Base-by-base conservation (phyloP, 257 asterid genomes). In the Thymus mandschuricus region DNA sequence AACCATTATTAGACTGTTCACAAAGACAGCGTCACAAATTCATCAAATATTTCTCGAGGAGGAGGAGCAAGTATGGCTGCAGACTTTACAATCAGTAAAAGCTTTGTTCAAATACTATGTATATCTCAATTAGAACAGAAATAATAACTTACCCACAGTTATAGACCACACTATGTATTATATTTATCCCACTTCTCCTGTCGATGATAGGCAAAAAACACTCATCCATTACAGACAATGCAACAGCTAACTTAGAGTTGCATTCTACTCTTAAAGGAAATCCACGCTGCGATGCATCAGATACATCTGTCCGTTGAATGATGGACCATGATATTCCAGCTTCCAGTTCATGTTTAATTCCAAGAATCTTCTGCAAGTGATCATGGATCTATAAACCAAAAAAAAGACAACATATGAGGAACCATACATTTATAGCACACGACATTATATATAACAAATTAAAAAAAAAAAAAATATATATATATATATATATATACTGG, bases 221-320 rank as follows among this genome's bases (percentile, higher is more conserved):
- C 79, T 95, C 99, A 72, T 95, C 90, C 95, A 95, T 86, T 21
- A 92, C 89, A 58, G 94, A 83, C 63, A 85, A 77, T 8, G 98
- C 96, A 69, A 95, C 95, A 72, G 97, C 98, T 71, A 95, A 86
- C 84, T 95, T 95, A 41, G 99, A 88, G 80, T 92, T 95, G 90
- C 98, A 81, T 82, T 95, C 99, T 74, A 89, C 97, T 73, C 91
- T 82, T 79, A 81, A 86, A 67, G 95, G 78, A 76, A 82, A 88
- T 60, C 88, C 84, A 79, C 80, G 86, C 65, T 77, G 81, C 3
- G 90, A 75, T 54, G 86, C 38, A 80, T 91, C 96, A 66, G 87
- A 83, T 27, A 86, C 74, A 65, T 88, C 88, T 55, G 91, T 75
- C 68, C 96, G 80, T 77, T 92, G 99, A 79, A 92, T 76, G 64